Base-by-base conservation (phyloP, 345 rosid species). In the Citrus maxima region DNA sequence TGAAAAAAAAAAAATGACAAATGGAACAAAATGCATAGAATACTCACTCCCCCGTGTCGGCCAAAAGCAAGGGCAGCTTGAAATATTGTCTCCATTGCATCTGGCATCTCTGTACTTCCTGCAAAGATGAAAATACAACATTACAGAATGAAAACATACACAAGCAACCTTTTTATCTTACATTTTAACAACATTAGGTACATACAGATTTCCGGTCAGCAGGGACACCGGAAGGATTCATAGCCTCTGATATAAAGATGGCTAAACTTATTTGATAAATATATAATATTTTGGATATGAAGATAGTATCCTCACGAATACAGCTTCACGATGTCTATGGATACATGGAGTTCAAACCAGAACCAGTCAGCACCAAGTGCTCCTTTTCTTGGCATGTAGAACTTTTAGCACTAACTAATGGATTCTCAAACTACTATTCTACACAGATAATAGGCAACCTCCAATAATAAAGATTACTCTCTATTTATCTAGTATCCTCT, bases 1-100 rank as follows among this genome's bases (percentile, higher is more conserved):
- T 42, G 13, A 46, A 46, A 13, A 46, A 2, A 46, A 2, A 10
- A 42, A 13, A 46, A 46, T 46, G 51, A 46, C 76, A 51, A 74
- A 75, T 65, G 63, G 5, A 27, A 63, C 27, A 46, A 30, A 46
- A 6, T 13, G 21, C 75, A 38, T 63, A 71, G 64, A 76, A 82
- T 66, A 86, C 98, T 90, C 78, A 96, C 98, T 75, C 92, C 97
- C 24, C 99, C 98, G 74, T 64, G 59, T 84, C 80, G 90, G 77
- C 99, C 99, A 34, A 92, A 84, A 73, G 83, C 87, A 78, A 96
- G 98, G 73, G 99, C 99, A 72, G 92, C 89, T 77, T 96, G 92
- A 84, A 88, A 96, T 86, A 96, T 93, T 1, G 84, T 87, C 93
- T 96, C 98, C 97, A 96, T 93, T 30, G 99, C 93, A 87, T 96